Evolutionary conservation across 228 moss, liverwort and hornwort genomes (phyloP).

Genomic region (Sphagnum magellanicum): DNA sequence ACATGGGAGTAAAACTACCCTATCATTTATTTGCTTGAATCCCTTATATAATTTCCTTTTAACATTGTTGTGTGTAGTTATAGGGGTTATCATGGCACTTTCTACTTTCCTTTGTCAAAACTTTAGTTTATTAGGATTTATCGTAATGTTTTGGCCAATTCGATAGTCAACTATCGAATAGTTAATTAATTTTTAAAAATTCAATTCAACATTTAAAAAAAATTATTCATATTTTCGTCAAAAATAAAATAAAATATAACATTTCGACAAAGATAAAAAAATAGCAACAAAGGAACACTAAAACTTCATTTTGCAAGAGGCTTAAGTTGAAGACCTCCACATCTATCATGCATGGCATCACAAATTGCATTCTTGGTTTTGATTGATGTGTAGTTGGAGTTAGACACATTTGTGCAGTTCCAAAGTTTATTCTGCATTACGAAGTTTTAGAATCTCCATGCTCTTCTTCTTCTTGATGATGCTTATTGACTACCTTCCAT

Average conservation of each 20-base stretch:
- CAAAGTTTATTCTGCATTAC: constrained; percentile 49
- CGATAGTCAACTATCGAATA: rapidly evolving
- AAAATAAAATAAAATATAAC: no score
- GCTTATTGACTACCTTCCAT: background rate
- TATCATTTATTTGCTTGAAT: no score
- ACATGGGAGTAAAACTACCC: no score
- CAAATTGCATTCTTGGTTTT: constrained; percentile 67
- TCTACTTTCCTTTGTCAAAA: no score
- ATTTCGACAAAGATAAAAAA: constrained; percentile 16
- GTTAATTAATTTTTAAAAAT: no score
- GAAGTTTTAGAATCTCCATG: constrained; percentile 52
- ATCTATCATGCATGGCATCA: constrained; percentile 62
- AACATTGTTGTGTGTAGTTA: no score
- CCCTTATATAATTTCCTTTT: no score
- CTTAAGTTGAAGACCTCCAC: constrained; percentile 39
- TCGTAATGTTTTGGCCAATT: no score
- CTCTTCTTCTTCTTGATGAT: constrained; percentile 1
- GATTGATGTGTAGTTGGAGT: constrained; percentile 37
- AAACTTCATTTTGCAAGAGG: constrained; percentile 43
- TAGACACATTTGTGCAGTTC: constrained; percentile 32
- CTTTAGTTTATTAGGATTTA: no score
- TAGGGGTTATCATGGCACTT: no score
- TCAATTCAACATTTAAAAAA: no score
- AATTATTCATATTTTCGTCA: no score
- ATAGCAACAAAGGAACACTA: constrained; percentile 54